phyloP scores from a whole-genome alignment of 495 filamentous ascomycete species.

The Durotheca rogersii region DNA sequence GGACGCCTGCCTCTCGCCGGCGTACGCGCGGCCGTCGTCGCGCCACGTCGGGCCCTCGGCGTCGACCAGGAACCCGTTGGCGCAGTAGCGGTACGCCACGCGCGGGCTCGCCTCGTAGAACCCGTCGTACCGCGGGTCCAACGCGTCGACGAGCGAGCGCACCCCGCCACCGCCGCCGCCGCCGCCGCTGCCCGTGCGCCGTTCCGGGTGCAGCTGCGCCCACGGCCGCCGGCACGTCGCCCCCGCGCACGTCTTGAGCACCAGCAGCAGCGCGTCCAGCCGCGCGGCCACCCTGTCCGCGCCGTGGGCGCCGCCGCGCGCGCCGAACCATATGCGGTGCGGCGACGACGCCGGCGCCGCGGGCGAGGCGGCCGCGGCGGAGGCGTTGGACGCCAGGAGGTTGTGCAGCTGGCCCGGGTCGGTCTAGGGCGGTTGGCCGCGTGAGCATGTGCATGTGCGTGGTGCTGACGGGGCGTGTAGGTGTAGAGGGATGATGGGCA shows the following conservation, averaged over 20 bases:
- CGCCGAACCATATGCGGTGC: no score
- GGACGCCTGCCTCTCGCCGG: background rate
- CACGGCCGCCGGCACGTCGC: slow-evolving; percentile 56
- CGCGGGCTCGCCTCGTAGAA: slow-evolving; percentile 53
- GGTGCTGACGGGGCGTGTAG: no score
- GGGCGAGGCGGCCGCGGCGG: background rate
- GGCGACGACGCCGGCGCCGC: slow-evolving; percentile 41
- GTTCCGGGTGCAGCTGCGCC: slow-evolving; percentile 56
- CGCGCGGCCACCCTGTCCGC: slow-evolving; percentile 43
- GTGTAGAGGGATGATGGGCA: no score
- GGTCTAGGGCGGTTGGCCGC: slow-evolving; percentile 36
- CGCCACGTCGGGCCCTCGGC: slow-evolving; percentile 55
- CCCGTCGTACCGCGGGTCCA: slow-evolving; percentile 48
- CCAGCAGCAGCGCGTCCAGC: slow-evolving; percentile 59
- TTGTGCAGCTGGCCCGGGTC: slow-evolving; percentile 60
- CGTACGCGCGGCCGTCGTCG: slow-evolving; percentile 4
- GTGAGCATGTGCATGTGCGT: no score
- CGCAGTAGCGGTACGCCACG: slow-evolving; percentile 53
- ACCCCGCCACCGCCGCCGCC: slow-evolving; percentile 40
- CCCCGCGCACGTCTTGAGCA: slow-evolving; percentile 59
- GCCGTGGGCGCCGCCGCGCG: no score
- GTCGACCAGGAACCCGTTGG: slow-evolving; percentile 55
- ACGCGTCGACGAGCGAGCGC: slow-evolving; percentile 35
- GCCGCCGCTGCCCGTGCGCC: no score
- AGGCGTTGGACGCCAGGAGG: slow-evolving; percentile 38